phyloP scores from a whole-genome alignment of 1,139 yeast species.

The Blastobotrys ciferrii region DNA sequence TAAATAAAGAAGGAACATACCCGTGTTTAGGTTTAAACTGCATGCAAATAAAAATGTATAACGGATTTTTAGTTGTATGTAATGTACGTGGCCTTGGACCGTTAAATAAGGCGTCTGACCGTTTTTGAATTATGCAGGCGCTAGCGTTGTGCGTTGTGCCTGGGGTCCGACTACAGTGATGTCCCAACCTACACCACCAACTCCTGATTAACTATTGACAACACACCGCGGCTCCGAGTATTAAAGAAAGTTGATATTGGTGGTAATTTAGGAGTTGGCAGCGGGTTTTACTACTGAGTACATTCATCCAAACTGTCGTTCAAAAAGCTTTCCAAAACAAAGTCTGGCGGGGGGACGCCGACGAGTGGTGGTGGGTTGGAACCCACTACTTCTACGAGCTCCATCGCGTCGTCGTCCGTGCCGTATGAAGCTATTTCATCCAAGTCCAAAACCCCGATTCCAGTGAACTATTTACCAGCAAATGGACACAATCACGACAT shows the following conservation, averaged over 20 bases:
- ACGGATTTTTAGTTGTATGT: too few relatives aligned
- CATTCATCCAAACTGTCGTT: conserved; percentile 14
- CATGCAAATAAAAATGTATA: too few relatives aligned
- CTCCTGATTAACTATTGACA: neutral
- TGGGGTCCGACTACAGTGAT: neutral
- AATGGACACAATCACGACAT: conserved; percentile 14
- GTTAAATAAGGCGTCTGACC: neutral
- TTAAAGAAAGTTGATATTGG: neutral
- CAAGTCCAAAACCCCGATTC: conserved; percentile 28
- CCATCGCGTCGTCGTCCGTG: conserved; percentile 18
- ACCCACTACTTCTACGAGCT: conserved; percentile 9
- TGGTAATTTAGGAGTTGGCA: neutral
- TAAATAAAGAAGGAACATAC: neutral
- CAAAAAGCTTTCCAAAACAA: conserved; percentile 15
- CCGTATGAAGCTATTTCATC: conserved; percentile 31
- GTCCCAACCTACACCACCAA: neutral
- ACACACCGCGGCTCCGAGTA: neutral
- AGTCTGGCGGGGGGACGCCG: conserved; percentile 5
- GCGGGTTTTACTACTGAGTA: neutral
- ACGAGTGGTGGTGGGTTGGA: conserved; percentile 6
- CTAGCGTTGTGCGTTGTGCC: neutral
- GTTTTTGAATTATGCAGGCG: too few relatives aligned
- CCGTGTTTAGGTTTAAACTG: neutral
- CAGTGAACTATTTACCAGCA: conserved; percentile 29
- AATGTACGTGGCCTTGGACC: neutral